Evolutionary conservation across 2,329 filamentous ascomycete genomes (phyloP).

Genomic region (Cordyceps tenuipes): DNA sequence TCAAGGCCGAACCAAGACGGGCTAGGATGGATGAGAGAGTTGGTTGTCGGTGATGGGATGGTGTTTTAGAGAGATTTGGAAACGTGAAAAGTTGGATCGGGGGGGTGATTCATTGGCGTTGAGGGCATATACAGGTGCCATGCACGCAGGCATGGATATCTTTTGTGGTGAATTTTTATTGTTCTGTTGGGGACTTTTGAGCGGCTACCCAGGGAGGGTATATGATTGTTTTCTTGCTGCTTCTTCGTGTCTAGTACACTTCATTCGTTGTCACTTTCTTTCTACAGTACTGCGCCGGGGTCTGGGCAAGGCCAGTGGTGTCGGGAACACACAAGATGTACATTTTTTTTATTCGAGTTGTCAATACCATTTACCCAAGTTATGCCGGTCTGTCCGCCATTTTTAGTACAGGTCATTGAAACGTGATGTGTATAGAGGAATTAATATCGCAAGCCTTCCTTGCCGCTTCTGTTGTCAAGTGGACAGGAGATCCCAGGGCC

Average conservation of each 20-base stretch:
- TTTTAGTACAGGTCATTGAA: neutral
- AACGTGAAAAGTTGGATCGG: neutral
- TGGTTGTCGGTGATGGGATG: neutral
- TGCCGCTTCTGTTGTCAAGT: neutral
- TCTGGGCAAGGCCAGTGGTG: neutral
- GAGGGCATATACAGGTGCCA: neutral
- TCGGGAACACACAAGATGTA: neutral
- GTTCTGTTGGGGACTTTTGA: neutral
- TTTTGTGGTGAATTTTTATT: neutral
- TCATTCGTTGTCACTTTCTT: neutral
- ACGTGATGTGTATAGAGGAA: neutral
- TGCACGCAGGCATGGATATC: constrained; percentile 1
- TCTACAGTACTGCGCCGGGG: neutral
- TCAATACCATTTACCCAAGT: neutral
- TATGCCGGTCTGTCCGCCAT: neutral
- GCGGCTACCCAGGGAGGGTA: neutral
- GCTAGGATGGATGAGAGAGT: constrained; percentile 10
- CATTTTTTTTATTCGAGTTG: neutral
- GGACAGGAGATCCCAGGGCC: constrained; percentile 2
- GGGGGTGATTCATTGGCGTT: neutral
- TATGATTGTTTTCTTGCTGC: neutral
- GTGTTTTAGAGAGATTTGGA: neutral
- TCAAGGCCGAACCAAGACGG: constrained; percentile 16
- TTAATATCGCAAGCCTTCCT: neutral
- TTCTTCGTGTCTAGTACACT: neutral